A percentile compares a stretch with the other conserved stretches of the same genome.
Evolutionary conservation across 2,329 filamentous ascomycete species (phyloP).

Genomic region (Mariannaea sp.): DNA sequence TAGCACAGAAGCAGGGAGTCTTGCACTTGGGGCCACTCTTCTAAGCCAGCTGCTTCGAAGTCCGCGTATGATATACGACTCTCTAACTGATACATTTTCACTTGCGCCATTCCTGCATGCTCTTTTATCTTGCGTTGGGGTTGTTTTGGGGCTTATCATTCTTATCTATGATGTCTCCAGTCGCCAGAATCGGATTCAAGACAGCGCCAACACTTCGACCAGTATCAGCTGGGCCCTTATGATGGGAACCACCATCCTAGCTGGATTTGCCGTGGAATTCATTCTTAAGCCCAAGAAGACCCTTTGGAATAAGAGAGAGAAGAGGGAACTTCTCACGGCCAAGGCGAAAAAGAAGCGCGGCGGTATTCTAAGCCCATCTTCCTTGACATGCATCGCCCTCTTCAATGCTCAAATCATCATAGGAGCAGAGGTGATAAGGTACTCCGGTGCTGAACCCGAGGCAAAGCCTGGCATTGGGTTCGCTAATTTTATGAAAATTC

Average conservation of each 20-base stretch:
- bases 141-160: slow-evolving; percentile 5
- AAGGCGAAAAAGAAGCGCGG: slow-evolving; percentile 1
- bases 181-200: slow-evolving; percentile 2
- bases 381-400: slow-evolving; percentile 12
- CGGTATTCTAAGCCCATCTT: slow-evolving; percentile 5
- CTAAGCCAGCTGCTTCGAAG: slow-evolving; percentile 16
- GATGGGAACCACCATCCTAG: slow-evolving; percentile 6
- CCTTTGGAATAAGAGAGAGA: not conserved
- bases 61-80: slow-evolving; percentile 5
- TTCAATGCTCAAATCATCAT: slow-evolving; percentile 22
- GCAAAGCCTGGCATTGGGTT: slow-evolving; percentile 24
- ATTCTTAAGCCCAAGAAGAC: not conserved
- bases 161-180: slow-evolving; percentile 5
- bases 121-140: slow-evolving; percentile 7
- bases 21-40: slow-evolving; percentile 24
- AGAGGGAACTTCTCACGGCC: not conserved
- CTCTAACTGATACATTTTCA: slow-evolving; percentile 3
- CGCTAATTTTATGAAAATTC: slow-evolving; percentile 24
- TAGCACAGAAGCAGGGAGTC: slow-evolving; percentile 19
- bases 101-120: slow-evolving; percentile 1
- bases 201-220: not conserved
- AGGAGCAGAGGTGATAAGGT: slow-evolving; percentile 15
- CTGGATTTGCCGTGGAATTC: slow-evolving; percentile 7
- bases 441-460: slow-evolving; percentile 4
- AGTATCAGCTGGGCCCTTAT: slow-evolving; percentile 15